Percentiles rank a stretch among this genome's conserved stretches.
Conservation (phyloP, 345 rosid species). For the Limnanthes douglasii region DNA sequence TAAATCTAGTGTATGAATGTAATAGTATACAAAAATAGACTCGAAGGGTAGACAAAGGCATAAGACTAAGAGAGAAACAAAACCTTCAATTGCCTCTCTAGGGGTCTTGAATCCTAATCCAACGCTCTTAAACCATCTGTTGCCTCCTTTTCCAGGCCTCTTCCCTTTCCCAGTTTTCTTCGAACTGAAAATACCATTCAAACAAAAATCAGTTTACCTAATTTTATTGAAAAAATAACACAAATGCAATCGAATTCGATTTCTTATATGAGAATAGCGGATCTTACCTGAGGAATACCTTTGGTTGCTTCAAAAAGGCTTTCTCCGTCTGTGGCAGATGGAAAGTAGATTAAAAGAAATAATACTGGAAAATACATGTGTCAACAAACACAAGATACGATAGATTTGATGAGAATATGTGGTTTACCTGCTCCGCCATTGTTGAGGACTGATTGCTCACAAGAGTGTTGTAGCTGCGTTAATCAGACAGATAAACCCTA, state of each 20-base stretch:
- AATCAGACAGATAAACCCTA: no score
- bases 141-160: background rate
- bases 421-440: constrained; percentile 16
- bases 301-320: constrained; percentile 10
- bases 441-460: no score
- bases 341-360: background rate
- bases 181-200: background rate
- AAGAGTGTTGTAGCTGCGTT: no score
- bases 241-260: background rate
- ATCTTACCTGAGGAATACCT: constrained; percentile 7
- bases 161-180: constrained; percentile 1
- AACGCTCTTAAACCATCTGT: background rate
- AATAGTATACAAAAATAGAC: no score
- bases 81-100: background rate
- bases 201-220: background rate
- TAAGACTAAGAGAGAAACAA: background rate
- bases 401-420: no score
- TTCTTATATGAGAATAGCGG: background rate
- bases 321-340: no score
- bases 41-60: no score
- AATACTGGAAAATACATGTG: no score
- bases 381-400: background rate
- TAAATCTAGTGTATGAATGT: no score
- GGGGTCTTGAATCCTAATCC: background rate
- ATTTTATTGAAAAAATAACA: constrained; percentile 3